Base-by-base conservation (phyloP, 306 rosid species). In the Rosa rugosa region DNA sequence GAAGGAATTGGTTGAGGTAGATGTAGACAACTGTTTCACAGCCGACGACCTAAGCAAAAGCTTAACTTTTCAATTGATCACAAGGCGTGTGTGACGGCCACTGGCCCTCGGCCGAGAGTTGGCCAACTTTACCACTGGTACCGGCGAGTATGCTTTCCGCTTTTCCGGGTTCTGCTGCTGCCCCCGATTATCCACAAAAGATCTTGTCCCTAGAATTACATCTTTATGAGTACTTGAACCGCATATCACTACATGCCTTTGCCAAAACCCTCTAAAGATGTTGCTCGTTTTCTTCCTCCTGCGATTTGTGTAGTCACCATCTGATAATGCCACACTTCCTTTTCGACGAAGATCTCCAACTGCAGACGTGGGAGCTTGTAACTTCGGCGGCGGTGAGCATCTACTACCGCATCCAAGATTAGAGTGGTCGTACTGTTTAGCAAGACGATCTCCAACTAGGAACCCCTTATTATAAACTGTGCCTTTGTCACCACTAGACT, bases 201-300 rank as follows among this genome's bases (percentile, higher is more conserved):
- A 51, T 17, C 22, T 23, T 8, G 80, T 79, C 83, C 79, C 83
- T 80, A 87, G 75, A 77, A 64, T 7, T 64, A 84, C 96, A 73
- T 88, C 94, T 71, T 83, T 83, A 31, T 31, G 69, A 31, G 69
- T 13, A 45, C 76, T 81, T n/a, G 89, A 66, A 6, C 97, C 86
- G 65, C 97, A 92, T 0, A 85, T 54, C 47, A 12, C 86, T 23
- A 79, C 88, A 62, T 83, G 90, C 67, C 84, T 76, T 17, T 40
- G 65, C 86, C 85, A 83, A 79, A 86, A 75, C 81, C 88, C 77
- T 78, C 79, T 82, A n/a, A 75, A 47, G 75, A 80, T 88, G 82
- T 65, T 77, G 77, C 77, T 84, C 59, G 72, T 85, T 76, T 79
- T 86, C 83, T 17, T 76, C 49, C 4, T 50, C 72, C 11, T 6